Percentiles rank a stretch among this genome's conserved stretches.
These are phyloP conservation scores for Oryza nivara DNA, from an alignment of 176 grass and related monocot species.

Conservation along the genomic window DNA sequence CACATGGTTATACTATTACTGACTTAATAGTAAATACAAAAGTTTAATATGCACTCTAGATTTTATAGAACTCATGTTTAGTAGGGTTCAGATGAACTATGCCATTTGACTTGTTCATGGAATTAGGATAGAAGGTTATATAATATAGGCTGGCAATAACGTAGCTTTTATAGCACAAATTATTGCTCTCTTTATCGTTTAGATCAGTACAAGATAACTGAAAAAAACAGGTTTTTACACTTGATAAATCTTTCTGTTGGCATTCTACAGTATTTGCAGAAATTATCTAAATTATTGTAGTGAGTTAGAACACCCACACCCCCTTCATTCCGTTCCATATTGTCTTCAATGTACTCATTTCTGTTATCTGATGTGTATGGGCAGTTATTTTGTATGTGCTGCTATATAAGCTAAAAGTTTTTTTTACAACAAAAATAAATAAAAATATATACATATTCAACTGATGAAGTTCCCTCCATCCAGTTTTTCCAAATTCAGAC, in stretches of 20 bases:
- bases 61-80: conserved; percentile 6
- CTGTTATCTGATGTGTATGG: background rate
- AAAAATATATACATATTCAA: background rate
- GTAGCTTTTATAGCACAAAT: background rate
- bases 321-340: background rate
- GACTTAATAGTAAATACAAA: background rate
- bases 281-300: background rate
- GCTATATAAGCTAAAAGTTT: background rate
- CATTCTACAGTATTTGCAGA: background rate
- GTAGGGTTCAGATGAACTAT: conserved; percentile 13
- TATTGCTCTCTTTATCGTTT: background rate
- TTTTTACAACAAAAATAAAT: background rate
- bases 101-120: background rate
- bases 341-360: background rate
- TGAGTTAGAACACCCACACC: background rate
- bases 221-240: background rate
- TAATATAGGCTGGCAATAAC: background rate
- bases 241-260: background rate
- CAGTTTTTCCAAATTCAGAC: background rate
- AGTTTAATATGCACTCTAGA: background rate
- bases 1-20: background rate
- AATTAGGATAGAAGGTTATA: background rate
- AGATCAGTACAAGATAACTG: background rate
- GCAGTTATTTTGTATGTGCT: background rate
- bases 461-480: background rate